Percentiles rank a stretch among this genome's conserved stretches.
These are phyloP conservation scores for Rhododendron molle DNA, from an alignment of 148 eudicot species.

Conservation along the genomic window DNA sequence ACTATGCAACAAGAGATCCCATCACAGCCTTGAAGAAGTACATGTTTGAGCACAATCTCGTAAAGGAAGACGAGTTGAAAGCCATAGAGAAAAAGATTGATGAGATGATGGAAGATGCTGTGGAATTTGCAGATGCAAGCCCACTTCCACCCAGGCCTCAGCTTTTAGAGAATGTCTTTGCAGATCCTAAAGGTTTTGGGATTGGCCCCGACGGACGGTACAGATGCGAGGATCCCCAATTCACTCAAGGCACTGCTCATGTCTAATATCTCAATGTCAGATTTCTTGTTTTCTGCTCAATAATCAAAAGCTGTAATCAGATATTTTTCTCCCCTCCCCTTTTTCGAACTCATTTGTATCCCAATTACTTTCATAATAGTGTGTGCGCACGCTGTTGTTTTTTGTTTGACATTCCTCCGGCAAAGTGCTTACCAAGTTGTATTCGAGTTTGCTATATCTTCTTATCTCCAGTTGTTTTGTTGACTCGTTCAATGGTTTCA, in stretches of 20 bases:
- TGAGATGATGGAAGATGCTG: constrained; percentile 74
- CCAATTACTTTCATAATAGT: not conserved
- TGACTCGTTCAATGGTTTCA: too few relatives aligned
- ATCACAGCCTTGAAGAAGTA: constrained; percentile 72
- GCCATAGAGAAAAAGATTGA: constrained; percentile 87
- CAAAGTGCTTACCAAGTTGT: not conserved
- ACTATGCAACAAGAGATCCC: constrained; percentile 80
- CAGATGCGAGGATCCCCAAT: constrained; percentile 93
- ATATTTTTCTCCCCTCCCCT: not conserved
- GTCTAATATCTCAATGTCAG: constrained; percentile 27
- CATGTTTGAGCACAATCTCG: constrained; percentile 65
- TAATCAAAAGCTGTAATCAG: not conserved
- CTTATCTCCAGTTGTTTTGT: not conserved
- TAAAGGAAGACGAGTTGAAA: constrained; percentile 73
- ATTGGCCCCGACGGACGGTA: constrained; percentile 92
- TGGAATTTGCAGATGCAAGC: constrained; percentile 88
- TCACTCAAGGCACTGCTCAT: constrained; percentile 95
- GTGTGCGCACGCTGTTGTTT: not conserved
- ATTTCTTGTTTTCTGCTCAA: not conserved
- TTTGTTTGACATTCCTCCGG: not conserved
- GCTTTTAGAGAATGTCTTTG: constrained; percentile 82
- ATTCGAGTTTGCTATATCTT: not conserved
- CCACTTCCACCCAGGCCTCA: constrained; percentile 66
- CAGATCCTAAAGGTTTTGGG: constrained; percentile 92
- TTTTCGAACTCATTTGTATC: not conserved